Percentiles rank a stretch among this genome's conserved stretches.
These are phyloP conservation scores for Neoascochyta sp. DNA, from an alignment of 2,329 filamentous ascomycete genomes.

Conservation along the genomic window DNA sequence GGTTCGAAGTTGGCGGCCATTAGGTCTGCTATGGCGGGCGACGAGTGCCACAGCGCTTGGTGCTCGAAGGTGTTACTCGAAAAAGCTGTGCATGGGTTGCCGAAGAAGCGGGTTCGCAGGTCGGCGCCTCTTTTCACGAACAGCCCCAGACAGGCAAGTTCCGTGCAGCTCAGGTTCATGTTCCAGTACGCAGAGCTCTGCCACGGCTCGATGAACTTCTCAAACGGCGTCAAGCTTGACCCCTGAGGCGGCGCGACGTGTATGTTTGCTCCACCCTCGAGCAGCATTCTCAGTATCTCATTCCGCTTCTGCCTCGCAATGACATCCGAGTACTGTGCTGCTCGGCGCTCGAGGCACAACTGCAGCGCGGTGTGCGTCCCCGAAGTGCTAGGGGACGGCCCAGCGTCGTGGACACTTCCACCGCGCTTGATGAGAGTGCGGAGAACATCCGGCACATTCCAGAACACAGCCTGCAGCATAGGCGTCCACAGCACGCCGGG, in stretches of 20 bases:
- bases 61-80: conserved; percentile 25
- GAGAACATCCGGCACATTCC: conserved; percentile 30
- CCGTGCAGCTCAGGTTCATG: conserved; percentile 13
- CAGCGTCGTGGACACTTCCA: conserved; percentile 23
- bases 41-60: conserved; percentile 34
- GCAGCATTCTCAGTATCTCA: conserved; percentile 25
- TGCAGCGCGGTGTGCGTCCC: conserved; percentile 22
- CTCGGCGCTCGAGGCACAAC: conserved; percentile 23
- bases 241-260: conserved; percentile 14
- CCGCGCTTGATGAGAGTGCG: conserved; percentile 28
- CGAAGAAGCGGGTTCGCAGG: conserved; percentile 17
- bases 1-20: conserved; percentile 20
- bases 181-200: conserved; percentile 23
- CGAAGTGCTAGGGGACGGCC: conserved; percentile 6
- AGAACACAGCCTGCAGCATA: conserved; percentile 30
- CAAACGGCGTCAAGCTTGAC: conserved; percentile 15
- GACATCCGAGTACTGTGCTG: conserved; percentile 14
- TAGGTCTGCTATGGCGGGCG: conserved; percentile 20
- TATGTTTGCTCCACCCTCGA: conserved; percentile 30
- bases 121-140: conserved; percentile 27
- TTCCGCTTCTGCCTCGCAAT: conserved; percentile 16
- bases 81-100: conserved; percentile 20
- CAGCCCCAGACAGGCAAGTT: conserved; percentile 24
- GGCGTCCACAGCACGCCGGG: conserved; percentile 27
- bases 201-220: conserved; percentile 31